Base-by-base conservation (phyloP, 345 rosid species). In the Eutrema yunnanense region DNA sequence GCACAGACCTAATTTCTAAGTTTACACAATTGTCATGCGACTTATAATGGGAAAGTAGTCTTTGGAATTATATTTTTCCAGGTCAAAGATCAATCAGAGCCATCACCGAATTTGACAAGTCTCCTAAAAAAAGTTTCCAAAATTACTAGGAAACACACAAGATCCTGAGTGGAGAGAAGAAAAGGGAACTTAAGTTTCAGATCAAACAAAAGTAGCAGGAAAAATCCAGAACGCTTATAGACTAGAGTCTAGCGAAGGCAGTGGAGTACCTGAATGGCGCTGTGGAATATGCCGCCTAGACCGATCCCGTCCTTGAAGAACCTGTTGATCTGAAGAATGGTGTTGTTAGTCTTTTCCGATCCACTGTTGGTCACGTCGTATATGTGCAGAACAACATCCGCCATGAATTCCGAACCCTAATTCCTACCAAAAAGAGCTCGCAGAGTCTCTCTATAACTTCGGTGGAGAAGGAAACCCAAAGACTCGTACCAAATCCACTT, bases 361-460 rank as follows among this genome's bases (percentile, higher is more conserved):
- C 92, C 98, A 82, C 96, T 85, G 67, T 95, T 95, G 9, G 99
- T 95, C 73, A 95, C 97, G 60, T 95, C 96, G 81, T 95, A 95
- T 43, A 95, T 78, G 71, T 95, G 97, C 67, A 95, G 80, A 49
- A 82, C 62, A 64, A 95, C 99, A 64, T 95, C 98, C 86, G 79
- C 69, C 98, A 82, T 87, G 80, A 22, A 50, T 58, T 43, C 38
- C 73, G 82, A 72, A 88, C 86, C 71, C 71, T 54, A 62, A 55
- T 62, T 69, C 50, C 47, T 30, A 42, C 3, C 12, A 29, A 53
- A 16, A 7, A 8, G 55, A 61, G 73, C 53, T 73, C 38, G 37
- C 30, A 32, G 73, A 73, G 38, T 56, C 66, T 40, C 44, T 36
- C 29, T 10, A 2, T 5, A 37, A 67, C 29, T 38, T 29, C 1